Base-by-base conservation (phyloP, 2,329 filamentous ascomycete species). In the Neodidymelliopsis sp. region DNA sequence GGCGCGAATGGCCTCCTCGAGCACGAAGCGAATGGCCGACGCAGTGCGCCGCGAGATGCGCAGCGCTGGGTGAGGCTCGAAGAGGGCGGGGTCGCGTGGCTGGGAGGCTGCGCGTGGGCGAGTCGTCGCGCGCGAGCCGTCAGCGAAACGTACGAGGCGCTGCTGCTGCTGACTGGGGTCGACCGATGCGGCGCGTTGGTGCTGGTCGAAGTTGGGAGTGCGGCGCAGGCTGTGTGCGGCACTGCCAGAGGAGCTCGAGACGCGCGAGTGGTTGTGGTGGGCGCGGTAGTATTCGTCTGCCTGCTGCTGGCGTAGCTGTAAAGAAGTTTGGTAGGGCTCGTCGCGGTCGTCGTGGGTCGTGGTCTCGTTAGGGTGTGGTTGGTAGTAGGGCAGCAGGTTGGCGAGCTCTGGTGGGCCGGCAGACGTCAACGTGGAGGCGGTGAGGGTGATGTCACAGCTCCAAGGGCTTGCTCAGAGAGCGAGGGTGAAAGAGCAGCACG, bases 11-110 rank as follows among this genome's bases (percentile, higher is more conserved):
- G 90, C 91, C 77, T 95, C 91, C 78, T 97, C 92, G 48, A 97
- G 84, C 27, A 91, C 86, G 79, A 89, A 97, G 63, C 96, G 87
- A 70, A 99, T 92, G 27, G 94, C 93, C 72, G 89, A 90, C 57
- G 90, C 89, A 35, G 91, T 96, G 58, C 89, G 86, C 62, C 85
- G 87, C 36, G 91, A 96, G 72, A 97, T 87, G 65, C 84, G 85
- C 64, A 73, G 82, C 72, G 83, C 83, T 71, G 76, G 83, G 75
- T 70, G 82, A 68, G 67, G 79, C 61, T 68, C 73, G 49, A 60
- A 63, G 40, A 56, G 56, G 24, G 53, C 47, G 28, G 55, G 49
- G 18, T 56, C 37, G 30, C 47, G 61, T 27, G 47, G 31, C 23
- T 30, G 40, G 10, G 40, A 28, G 15, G 23, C 28, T 60, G 67